Base-by-base conservation (phyloP, 306 rosid genomes). In the Glycine soja region DNA sequence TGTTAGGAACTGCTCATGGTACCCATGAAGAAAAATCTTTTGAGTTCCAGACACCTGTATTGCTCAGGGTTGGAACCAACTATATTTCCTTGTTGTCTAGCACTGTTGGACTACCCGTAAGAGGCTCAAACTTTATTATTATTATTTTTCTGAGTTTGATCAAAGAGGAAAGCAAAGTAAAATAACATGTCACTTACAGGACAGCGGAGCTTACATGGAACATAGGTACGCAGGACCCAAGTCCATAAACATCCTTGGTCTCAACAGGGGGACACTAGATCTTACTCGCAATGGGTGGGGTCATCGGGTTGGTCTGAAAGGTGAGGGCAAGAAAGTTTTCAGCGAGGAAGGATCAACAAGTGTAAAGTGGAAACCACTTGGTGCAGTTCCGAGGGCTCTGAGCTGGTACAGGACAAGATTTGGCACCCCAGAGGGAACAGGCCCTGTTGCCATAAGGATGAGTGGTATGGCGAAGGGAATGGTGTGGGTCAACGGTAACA, bases 201-300 rank as follows among this genome's bases (percentile, higher is more conserved):
- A 96, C 77, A 92, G 98, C 50, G 99, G 98, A 87, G 91, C 98
- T 42, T 96, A 96, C 88, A 90, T 96, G 99, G 99, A 96, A 66
- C 94, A 85, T 81, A 90, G 99, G 80, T 92, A 15, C 51, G 92
- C 98, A 0, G 99, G 97, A 52, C 97, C 92, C 53, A 85, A 85
- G 34, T 8, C 86, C 2, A 8, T 92, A n/a, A 52, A 77, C 2
- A 40, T 95, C 85, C 82, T 89, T 4, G 92, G 92, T 69, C 88
- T 95, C 83, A 93, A 79, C 83, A 79, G 82, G 0, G 93, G 98
- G 72, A 87, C 87, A 36, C 50, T 89, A 4, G 96, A 93, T 51
- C 65, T 93, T 45, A 77, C 90, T 6, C 1, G 0, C 10, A 89
- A 89, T 34, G 87, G 85, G 3, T 95, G 99, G 99, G 93, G 93